Evolutionary conservation across 805 yeast species (phyloP), one percentile per base, ranked within the genome.

Genomic region (Saturnispora sekii): DNA sequence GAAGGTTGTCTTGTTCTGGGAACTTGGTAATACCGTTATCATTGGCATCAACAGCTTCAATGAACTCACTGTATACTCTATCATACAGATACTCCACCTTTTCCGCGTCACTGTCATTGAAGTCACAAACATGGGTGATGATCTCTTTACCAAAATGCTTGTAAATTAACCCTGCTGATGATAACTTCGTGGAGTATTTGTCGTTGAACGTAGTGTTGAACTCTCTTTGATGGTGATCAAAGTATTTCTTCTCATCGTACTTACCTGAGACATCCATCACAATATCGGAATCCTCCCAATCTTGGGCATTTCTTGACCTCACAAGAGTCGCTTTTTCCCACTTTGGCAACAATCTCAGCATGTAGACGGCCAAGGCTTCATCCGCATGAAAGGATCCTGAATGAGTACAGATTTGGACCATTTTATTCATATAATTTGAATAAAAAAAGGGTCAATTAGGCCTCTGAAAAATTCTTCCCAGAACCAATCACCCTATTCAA

Each of bases 321-420:
- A 85, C 76, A 16, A 93, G 70, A 43, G 69, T 71, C 16, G 95
- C 80, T 48, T 77, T 69, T 39, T 73, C 59, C 63, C 64, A 93
- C 60, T 73, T 70, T 8, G 95, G 93, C 39, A 90, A 66, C 15
- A 77, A 67, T 53, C 74, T 77, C 46, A 93, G 68, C 82, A 93
- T 79, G 62, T 73, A 89, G 3, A 90, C 96, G 2, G 97, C 98
- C 42, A 93, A 72, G 10, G 95, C 80, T 63, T 93, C 98, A 63
- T 93, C 98, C 10, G 97, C 97, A 60, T 93, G 98, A 72, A 93
- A 93, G 0, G 88, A 74, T 7, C 98, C 98, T 40, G 89, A 82
- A 57, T 84, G 94, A 10, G 96, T 89, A 59, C 96, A 90, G 46
- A 89, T 84, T 57, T 76, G 78, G 48, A 78, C 39, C 10, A 48